Percentiles rank a stretch among this genome's conserved stretches.
phyloP scores from a whole-genome alignment of 2,329 filamentous ascomycete genomes.

The Phoma sp. region DNA sequence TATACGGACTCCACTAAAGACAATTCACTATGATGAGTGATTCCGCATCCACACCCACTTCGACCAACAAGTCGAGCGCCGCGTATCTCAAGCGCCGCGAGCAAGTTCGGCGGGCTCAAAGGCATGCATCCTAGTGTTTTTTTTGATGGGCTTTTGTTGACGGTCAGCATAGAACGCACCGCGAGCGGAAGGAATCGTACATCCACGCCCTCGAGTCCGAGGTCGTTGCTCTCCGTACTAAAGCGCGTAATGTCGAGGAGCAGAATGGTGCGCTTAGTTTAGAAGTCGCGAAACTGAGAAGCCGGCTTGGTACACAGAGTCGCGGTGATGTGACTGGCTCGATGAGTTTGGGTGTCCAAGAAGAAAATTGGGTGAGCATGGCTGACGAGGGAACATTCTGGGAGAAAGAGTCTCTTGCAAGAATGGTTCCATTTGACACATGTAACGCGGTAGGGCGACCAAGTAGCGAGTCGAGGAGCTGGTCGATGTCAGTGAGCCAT shows the following conservation, averaged over 20 bases:
- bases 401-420: background rate
- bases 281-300: background rate
- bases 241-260: conserved; percentile 19
- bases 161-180: conserved; percentile 27
- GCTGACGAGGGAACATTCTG: background rate
- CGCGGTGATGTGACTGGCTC: background rate
- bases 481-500: conserved; percentile 10
- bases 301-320: background rate
- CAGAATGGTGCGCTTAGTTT: conserved; percentile 1
- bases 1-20: background rate
- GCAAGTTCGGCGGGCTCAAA: conserved; percentile 47
- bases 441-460: background rate
- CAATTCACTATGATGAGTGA: background rate
- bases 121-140: conserved; percentile 22
- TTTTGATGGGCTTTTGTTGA: background rate
- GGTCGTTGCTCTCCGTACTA: conserved; percentile 32
- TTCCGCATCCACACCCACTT: background rate
- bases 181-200: conserved; percentile 37
- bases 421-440: background rate
- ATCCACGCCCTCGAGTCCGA: conserved; percentile 34
- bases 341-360: background rate
- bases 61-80: conserved; percentile 12
- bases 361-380: background rate
- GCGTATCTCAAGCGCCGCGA: conserved; percentile 41
- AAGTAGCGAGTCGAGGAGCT: background rate